phyloP scores from a whole-genome alignment of 1,284 basidiomycete genomes.

The Erythrobasidium hasegawianum region DNA sequence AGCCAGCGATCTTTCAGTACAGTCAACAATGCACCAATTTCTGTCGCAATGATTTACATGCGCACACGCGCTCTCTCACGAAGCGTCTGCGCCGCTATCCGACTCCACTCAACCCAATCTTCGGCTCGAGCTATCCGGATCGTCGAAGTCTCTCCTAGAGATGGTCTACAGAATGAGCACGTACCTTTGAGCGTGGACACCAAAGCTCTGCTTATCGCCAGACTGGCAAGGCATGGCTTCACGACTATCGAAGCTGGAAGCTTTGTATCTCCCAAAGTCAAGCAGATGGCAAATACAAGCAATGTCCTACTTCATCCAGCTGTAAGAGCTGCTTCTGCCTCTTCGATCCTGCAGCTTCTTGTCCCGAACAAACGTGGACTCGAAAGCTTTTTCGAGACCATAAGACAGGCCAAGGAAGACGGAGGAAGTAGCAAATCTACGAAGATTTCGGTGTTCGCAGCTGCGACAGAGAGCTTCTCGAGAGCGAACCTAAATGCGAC shows the following conservation, averaged over 20 bases:
- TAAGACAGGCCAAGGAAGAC: conserved; percentile 36
- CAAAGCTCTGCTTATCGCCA: conserved; percentile 76
- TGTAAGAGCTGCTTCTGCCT: conserved; percentile 41
- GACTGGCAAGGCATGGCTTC: conserved; percentile 67
- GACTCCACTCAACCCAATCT: no score
- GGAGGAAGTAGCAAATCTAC: conserved; percentile 48
- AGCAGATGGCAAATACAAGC: conserved; percentile 32
- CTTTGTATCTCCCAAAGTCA: conserved; percentile 65
- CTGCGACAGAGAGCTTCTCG: conserved; percentile 78
- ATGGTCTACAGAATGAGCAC: conserved; percentile 90
- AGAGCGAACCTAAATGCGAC: conserved; percentile 80
- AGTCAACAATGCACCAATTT: no score
- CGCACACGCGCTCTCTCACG: no score
- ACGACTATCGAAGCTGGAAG: conserved; percentile 79
- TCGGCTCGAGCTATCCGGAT: conserved; percentile 52
- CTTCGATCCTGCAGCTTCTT: conserved; percentile 72
- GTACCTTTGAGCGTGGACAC: conserved; percentile 59
- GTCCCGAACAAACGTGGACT: conserved; percentile 80
- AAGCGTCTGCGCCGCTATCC: no score
- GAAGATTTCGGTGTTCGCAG: conserved; percentile 85
- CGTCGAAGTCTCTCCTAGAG: conserved; percentile 87
- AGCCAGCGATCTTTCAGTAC: no score
- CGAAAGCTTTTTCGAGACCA: conserved; percentile 58
- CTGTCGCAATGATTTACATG: no score
- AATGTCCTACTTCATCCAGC: conserved; percentile 17